Percentiles rank a stretch among this genome's conserved stretches.
phyloP scores from a whole-genome alignment of 805 yeast species.

The Jamesozyma rosinii region DNA sequence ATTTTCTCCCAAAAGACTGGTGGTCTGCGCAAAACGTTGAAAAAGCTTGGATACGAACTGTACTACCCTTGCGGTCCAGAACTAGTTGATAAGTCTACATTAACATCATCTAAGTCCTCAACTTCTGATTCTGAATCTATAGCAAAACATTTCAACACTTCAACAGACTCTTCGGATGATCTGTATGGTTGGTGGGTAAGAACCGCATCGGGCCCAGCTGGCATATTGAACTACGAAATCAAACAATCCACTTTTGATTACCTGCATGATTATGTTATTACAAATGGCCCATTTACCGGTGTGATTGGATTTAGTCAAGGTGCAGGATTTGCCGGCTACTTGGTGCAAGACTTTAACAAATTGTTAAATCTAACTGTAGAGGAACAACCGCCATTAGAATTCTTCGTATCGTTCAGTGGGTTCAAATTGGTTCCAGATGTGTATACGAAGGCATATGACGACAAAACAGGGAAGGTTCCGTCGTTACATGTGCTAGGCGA shows the following conservation, averaged over 20 bases:
- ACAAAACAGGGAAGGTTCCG: not conserved
- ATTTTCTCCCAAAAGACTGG: conserved; percentile 77
- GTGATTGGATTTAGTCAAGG: conserved; percentile 90
- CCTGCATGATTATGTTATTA: conserved; percentile 38
- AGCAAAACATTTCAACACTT: conserved; percentile 31
- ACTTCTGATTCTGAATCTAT: conserved; percentile 36
- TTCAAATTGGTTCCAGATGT: conserved; percentile 29
- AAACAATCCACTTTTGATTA: conserved; percentile 32
- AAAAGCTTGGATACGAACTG: conserved; percentile 52
- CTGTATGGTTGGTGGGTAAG: conserved; percentile 61
- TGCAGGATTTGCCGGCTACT: conserved; percentile 65
- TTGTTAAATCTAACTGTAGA: conserved; percentile 31
- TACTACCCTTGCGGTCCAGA: conserved; percentile 67
- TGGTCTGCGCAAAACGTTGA: conserved; percentile 68
- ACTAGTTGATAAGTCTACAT: conserved; percentile 8
- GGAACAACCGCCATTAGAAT: conserved; percentile 46
- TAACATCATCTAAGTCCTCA: not conserved
- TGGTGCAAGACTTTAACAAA: conserved; percentile 46
- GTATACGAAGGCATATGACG: conserved; percentile 15
- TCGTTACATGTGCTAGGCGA: conserved; percentile 78
- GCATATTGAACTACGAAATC: conserved; percentile 16
- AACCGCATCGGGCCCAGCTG: conserved; percentile 28
- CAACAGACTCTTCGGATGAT: conserved; percentile 15
- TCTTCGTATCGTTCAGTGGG: conserved; percentile 71
- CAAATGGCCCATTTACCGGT: conserved; percentile 73